Evolutionary conservation across 805 yeast genomes (phyloP), one percentile per base, ranked within the genome.

Genomic region (Candida pseudoglaebosa): DNA sequence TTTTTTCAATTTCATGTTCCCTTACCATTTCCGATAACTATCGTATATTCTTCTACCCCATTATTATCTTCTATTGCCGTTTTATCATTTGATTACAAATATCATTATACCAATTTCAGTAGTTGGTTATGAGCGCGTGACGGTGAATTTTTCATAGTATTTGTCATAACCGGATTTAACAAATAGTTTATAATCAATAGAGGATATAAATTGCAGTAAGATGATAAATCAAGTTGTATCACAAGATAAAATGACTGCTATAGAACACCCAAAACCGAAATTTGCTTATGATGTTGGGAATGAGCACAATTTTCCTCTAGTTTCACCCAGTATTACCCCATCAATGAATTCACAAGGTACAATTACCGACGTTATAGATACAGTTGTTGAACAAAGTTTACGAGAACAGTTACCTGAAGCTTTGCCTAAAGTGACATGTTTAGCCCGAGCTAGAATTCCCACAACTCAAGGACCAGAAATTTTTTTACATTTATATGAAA

Each of bases 401-500:
- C 15, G 26, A 32, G 26, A 32, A 14, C 35, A 32, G 21, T 60
- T 79, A 10, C 82, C 81, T 5, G 75, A 68, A 33, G 52, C 41
- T 14, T 66, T 91, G 44, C 98, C 98, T 1, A 50, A 58, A 18
- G 98, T 93, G 9, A 75, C 76, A 52, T 93, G 99, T 60, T 76
- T 88, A 37, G 96, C 96, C 4, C 71, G 99, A 38, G 99, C 99
- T 2, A 71, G 99, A 43, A 91, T 93, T 39, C 99, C 99, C 36
- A 93, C 99, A 3, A 89, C 95, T 1, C 80, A 81, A 38, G 98
- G 97, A 3, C 89, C 95, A 1, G 99, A 93, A 56, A 89, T 91
- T 37, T 93, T 89, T 52, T 67, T 93, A 40, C 99, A 93, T 64
- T 62, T 93, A 24, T 93, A 93, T 62, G 73, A 84, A 34, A 93